phyloP scores from a whole-genome alignment of 2,329 filamentous ascomycete genomes.

The Calonectria montana region DNA sequence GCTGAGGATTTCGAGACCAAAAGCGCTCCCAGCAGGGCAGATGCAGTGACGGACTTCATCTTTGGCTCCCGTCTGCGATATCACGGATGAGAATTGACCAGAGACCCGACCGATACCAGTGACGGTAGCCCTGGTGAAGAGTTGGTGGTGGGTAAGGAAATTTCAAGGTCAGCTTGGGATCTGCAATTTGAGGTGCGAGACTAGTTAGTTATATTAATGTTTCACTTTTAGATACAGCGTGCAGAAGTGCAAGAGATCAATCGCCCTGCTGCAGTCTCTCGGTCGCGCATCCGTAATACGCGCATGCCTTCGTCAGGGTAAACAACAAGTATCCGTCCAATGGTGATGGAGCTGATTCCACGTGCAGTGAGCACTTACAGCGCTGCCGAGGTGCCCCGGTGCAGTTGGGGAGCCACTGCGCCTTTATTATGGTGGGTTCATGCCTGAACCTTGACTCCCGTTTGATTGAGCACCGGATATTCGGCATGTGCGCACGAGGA shows the following conservation, averaged over 20 bases:
- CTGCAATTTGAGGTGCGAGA: not conserved
- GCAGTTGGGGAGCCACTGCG: not conserved
- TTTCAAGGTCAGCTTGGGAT: not conserved
- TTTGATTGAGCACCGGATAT: not conserved
- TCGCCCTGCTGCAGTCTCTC: not conserved
- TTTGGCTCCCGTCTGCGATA: not conserved
- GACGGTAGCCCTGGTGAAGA: not conserved
- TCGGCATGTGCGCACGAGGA: not conserved
- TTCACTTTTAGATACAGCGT: not conserved
- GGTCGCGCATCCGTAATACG: slow-evolving; percentile 3
- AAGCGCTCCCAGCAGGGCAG: not conserved
- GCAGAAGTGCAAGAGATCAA: not conserved
- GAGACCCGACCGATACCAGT: not conserved
- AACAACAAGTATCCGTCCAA: not conserved
- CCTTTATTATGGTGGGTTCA: not conserved
- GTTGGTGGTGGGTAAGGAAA: not conserved
- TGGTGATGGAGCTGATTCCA: not conserved
- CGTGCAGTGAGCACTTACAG: slow-evolving; percentile 2
- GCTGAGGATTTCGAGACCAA: not conserved
- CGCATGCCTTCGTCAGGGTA: not conserved
- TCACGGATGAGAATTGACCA: not conserved
- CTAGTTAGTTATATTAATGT: not conserved
- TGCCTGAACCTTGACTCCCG: not conserved
- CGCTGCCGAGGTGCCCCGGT: not conserved
- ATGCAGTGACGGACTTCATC: not conserved